These are phyloP conservation scores for Sequoia sempervirens DNA, from an alignment of 75 land plant species.

Conservation along the genomic window DNA sequence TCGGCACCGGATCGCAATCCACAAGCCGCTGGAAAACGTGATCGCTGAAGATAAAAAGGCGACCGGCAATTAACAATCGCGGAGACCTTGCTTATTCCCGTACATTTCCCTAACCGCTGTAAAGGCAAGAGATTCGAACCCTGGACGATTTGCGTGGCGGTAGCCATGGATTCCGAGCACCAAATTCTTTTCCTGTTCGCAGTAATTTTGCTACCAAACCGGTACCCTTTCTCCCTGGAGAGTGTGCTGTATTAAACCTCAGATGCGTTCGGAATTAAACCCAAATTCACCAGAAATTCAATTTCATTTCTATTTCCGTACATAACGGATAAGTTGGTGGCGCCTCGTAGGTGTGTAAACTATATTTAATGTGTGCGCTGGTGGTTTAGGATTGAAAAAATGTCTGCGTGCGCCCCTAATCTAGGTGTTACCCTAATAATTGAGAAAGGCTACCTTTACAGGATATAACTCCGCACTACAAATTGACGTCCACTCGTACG, in stretches of 20 bases:
- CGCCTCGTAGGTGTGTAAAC: neutral
- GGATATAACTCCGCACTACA: no score
- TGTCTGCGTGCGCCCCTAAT: neutral
- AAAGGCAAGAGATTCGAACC: neutral
- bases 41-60: neutral
- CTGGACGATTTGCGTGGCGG: neutral
- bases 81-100: neutral
- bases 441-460: no score
- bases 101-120: neutral
- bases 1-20: neutral
- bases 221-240: neutral
- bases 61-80: neutral
- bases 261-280: neutral
- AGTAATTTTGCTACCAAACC: neutral
- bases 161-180: constrained; percentile 3
- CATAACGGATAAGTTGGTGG: neutral
- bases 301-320: neutral
- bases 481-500: no score
- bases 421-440: no score
- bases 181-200: neutral
- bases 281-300: neutral
- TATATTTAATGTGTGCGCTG: neutral
- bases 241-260: neutral
- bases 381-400: neutral
- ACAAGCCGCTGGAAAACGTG: neutral